These are phyloP conservation scores for Eruca vesicaria DNA, from an alignment of 441 rosid genomes.

Conservation along the genomic window DNA sequence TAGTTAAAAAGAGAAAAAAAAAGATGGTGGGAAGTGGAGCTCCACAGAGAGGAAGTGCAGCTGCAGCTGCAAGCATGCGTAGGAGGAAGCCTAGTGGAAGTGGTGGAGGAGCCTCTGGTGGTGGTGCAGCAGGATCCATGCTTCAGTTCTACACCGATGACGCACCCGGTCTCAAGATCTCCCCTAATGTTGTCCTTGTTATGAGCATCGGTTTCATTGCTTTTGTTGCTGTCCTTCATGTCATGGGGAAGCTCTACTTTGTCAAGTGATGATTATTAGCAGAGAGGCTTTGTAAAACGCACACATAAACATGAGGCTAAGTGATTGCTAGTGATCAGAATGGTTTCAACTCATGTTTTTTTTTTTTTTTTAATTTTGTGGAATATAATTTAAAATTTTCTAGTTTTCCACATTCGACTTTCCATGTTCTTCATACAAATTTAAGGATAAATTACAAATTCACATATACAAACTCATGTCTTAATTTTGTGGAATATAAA, in stretches of 20 bases:
- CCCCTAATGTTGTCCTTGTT: slow-evolving; percentile 82
- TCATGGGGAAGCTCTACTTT: slow-evolving; percentile 83
- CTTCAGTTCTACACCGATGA: slow-evolving; percentile 96
- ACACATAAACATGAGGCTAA: too few relatives aligned
- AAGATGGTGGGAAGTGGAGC: slow-evolving; percentile 59
- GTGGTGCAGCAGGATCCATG: slow-evolving; percentile 87
- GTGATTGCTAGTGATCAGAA: slow-evolving; percentile 18
- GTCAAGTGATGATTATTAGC: slow-evolving; percentile 42
- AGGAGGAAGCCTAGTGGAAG: slow-evolving; percentile 69
- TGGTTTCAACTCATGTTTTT: slow-evolving; percentile 8
- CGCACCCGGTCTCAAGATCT: slow-evolving; percentile 86
- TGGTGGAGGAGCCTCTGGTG: slow-evolving; percentile 62
- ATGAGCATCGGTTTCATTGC: slow-evolving; percentile 98
- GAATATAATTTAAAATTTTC: too few relatives aligned
- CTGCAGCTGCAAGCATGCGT: slow-evolving; percentile 88
- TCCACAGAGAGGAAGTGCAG: slow-evolving; percentile 92
- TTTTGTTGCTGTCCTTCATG: slow-evolving; percentile 87
- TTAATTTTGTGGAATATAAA: too few relatives aligned
- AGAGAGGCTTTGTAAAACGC: too few relatives aligned
- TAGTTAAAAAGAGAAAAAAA: slow-evolving; percentile 7
- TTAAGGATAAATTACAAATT: too few relatives aligned
- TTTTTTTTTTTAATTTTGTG: too few relatives aligned
- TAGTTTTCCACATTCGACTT: too few relatives aligned
- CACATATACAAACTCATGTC: too few relatives aligned
- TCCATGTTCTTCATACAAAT: too few relatives aligned